Percentiles rank a stretch among this genome's conserved stretches.
Conservation (phyloP, 2,329 filamentous ascomycete genomes). For the Trichoderma brevicompactum region DNA sequence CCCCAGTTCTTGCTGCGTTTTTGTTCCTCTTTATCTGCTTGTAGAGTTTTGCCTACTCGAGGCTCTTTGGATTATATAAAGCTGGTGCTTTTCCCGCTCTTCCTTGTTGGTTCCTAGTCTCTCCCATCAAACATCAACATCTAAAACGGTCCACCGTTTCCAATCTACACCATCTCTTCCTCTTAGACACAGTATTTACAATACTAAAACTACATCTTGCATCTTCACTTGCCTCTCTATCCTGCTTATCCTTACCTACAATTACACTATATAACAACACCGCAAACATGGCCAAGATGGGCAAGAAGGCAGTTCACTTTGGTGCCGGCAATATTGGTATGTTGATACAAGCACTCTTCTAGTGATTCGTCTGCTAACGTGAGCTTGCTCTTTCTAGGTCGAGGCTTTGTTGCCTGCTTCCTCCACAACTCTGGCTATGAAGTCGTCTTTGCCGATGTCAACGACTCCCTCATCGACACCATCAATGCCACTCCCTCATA, state of each 20-base stretch:
- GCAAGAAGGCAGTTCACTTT: conserved; percentile 79
- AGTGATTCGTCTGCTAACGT: conserved; percentile 26
- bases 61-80: conserved; percentile 19
- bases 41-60: conserved; percentile 8
- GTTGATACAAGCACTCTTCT: conserved; percentile 32
- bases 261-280: not conserved
- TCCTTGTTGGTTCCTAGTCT: conserved; percentile 6
- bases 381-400: conserved; percentile 47
- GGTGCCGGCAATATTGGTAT: conserved; percentile 82
- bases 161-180: not conserved
- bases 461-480: conserved; percentile 77
- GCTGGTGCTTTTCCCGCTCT: conserved; percentile 7
- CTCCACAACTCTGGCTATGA: conserved; percentile 94
- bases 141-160: conserved; percentile 17
- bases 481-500: conserved; percentile 79
- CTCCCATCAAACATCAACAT: conserved; percentile 10
- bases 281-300: conserved; percentile 59
- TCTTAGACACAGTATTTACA: not conserved
- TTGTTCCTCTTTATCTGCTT: not conserved
- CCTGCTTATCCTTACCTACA: conserved; percentile 20
- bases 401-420: conserved; percentile 88
- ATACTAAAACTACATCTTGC: not conserved
- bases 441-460: conserved; percentile 94
- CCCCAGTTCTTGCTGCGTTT: not conserved
- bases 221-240: not conserved